Evolutionary conservation across 257 asterid species (phyloP).

Genomic region (Rhazya stricta): DNA sequence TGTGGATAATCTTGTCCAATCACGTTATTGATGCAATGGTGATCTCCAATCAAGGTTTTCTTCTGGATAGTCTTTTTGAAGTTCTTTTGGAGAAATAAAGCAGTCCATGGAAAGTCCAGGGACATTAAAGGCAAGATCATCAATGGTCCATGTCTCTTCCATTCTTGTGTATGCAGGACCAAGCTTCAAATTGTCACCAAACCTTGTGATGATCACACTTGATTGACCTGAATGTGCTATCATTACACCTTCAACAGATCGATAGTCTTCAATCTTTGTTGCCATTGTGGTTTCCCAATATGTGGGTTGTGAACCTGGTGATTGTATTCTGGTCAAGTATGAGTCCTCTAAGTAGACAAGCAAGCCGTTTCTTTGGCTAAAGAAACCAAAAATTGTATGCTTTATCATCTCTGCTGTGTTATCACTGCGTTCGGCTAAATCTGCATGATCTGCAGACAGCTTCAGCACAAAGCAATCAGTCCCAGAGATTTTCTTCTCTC

Average conservation of each 20-base stretch:
- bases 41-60: constrained; percentile 50
- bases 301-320: constrained; percentile 63
- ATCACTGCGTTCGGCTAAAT: constrained; percentile 67
- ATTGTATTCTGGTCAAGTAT: constrained; percentile 64
- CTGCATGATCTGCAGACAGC: constrained; percentile 49
- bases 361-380: constrained; percentile 72
- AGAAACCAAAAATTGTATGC: constrained; percentile 64
- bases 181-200: constrained; percentile 56
- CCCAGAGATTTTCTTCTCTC: constrained; percentile 53
- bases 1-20: neutral
- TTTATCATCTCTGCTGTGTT: constrained; percentile 81
- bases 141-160: constrained; percentile 72
- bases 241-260: constrained; percentile 59
- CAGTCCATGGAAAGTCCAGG: constrained; percentile 66
- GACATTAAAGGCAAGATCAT: constrained; percentile 69
- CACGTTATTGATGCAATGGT: constrained; percentile 32
- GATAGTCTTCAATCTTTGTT: constrained; percentile 64
- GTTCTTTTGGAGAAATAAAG: constrained; percentile 71
- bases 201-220: constrained; percentile 55
- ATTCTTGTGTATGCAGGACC: constrained; percentile 59
- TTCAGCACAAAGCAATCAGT: constrained; percentile 75
- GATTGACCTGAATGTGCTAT: constrained; percentile 77
- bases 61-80: constrained; percentile 40
- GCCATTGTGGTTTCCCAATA: constrained; percentile 81
- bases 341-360: constrained; percentile 71